phyloP scores from a whole-genome alignment of 441 rosid genomes.

The Euphorbia celastroides region DNA sequence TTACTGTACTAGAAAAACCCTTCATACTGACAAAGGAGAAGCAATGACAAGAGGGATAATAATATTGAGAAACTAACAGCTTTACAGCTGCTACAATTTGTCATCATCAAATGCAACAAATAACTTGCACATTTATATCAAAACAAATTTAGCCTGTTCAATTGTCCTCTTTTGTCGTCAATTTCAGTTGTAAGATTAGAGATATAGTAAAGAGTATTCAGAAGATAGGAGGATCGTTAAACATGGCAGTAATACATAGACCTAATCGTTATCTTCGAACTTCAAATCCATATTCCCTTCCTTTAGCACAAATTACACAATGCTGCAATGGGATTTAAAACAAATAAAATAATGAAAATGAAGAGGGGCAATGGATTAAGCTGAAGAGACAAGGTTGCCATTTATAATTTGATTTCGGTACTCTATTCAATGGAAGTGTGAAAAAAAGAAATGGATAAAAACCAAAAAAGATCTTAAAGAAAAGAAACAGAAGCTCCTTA shows the following conservation, averaged over 20 bases:
- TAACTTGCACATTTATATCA: no score
- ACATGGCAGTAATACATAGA: not conserved
- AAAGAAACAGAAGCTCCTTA: constrained; percentile 17
- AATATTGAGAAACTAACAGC: not conserved
- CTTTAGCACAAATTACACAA: constrained; percentile 17
- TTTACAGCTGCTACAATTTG: not conserved
- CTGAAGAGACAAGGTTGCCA: constrained; percentile 23
- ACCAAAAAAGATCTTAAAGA: not conserved
- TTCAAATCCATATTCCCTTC: constrained; percentile 17
- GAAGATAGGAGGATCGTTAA: not conserved
- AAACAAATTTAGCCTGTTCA: no score
- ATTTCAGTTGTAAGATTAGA: not conserved
- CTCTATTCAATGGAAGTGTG: constrained; percentile 18
- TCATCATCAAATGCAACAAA: not conserved
- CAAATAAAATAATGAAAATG: not conserved
- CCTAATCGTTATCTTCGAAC: not conserved
- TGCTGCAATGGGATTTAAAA: constrained; percentile 12
- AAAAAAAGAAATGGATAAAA: not conserved
- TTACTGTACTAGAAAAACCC: not conserved
- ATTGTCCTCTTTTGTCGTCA: not conserved
- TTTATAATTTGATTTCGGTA: constrained; percentile 30
- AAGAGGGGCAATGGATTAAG: constrained; percentile 17
- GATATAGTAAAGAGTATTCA: not conserved
- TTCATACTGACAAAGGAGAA: not conserved
- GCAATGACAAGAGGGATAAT: not conserved